These are phyloP conservation scores for Margaritispora aquatica DNA, from an alignment of 495 filamentous ascomycete genomes.

Conservation along the genomic window DNA sequence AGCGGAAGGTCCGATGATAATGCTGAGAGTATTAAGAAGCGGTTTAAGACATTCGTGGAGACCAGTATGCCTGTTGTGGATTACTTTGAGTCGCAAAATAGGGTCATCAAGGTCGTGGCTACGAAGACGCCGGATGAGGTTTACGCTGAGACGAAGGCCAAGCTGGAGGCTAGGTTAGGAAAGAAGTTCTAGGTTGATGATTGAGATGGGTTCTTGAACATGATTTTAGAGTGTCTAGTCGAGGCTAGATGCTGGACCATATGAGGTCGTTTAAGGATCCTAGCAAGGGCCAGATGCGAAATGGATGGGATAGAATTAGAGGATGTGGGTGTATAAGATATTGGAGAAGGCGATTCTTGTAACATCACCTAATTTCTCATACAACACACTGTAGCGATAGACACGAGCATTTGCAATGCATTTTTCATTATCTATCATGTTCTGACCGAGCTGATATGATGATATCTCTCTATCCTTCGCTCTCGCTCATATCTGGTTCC, in stretches of 20 bases:
- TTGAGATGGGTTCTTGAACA: too few species aligned
- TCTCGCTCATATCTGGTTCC: slow-evolving; percentile 17
- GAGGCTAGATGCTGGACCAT: too few species aligned
- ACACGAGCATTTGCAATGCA: slow-evolving; percentile 12
- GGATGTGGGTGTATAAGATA: not conserved
- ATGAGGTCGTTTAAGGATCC: too few species aligned
- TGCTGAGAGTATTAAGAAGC: slow-evolving; percentile 88
- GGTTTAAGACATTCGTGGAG: slow-evolving; percentile 87
- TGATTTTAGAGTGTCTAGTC: too few species aligned
- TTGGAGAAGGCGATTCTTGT: not conserved
- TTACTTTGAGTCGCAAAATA: slow-evolving; percentile 66
- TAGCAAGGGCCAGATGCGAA: too few species aligned
- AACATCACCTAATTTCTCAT: not conserved
- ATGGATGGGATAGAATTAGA: not conserved
- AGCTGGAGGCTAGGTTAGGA: slow-evolving; percentile 21
- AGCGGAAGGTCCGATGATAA: slow-evolving; percentile 90
- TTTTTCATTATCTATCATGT: slow-evolving; percentile 10
- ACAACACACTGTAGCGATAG: not conserved
- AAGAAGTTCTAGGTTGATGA: slow-evolving; percentile 19
- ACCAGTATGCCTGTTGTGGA: slow-evolving; percentile 96
- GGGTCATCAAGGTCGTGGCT: slow-evolving; percentile 73
- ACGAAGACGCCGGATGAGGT: slow-evolving; percentile 64
- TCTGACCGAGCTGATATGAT: slow-evolving; percentile 1
- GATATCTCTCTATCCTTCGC: too few species aligned
- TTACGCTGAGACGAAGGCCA: slow-evolving; percentile 56